Base-by-base conservation (phyloP, 2,329 filamentous ascomycete genomes). In the Colletotrichum karsti region DNA sequence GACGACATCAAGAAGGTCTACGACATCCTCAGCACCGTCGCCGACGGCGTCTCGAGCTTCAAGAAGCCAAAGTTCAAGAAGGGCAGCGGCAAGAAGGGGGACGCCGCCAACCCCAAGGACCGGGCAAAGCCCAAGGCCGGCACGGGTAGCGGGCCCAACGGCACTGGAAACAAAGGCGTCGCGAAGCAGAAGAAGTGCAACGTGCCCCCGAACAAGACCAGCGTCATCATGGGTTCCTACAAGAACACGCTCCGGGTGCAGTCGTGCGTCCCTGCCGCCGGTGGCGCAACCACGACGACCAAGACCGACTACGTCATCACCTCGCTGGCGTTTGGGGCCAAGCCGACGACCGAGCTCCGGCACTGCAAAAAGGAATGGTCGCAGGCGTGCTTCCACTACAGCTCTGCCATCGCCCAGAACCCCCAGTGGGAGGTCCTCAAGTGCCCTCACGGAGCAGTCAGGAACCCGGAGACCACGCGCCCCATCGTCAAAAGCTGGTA, bases 331-430 rank as follows among this genome's bases (percentile, higher is more conserved):
- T 74, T 65, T 30, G 69, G 41, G 1, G 48, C 71, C 5, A 30
- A 35, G 6, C 20, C 66, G 13, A 70, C 63, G 2, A n/a, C n/a
- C 53, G 48, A 7, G 69, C 72, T 5, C 35, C 53, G 5, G 42
- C 42, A 5, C 3, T 73, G 72, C 64, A 33, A n/a, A 13, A 12
- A 41, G 8, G 10, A 51, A 33, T 71, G 57, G 56, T 63, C 67
- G 30, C 73, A 74, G 60, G 72, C 73, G 6, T 74, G 73, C 59
- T 71, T 64, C 55, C 72, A 73, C 37, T 74, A 74, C 60, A 72
- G 69, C 20, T 72, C 70, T 1, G 73, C 65, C 42, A 71, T 72
- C 28, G 35, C 42, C 26, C 48, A 66, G 7, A 69, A 71, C 35
- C 59, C 51, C 28, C n/a, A 39, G 12, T 71, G 63, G 56, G 28